These are phyloP conservation scores for Boletellus sp. DNA, from an alignment of 768 basidiomycete species.

Conservation along the genomic window DNA sequence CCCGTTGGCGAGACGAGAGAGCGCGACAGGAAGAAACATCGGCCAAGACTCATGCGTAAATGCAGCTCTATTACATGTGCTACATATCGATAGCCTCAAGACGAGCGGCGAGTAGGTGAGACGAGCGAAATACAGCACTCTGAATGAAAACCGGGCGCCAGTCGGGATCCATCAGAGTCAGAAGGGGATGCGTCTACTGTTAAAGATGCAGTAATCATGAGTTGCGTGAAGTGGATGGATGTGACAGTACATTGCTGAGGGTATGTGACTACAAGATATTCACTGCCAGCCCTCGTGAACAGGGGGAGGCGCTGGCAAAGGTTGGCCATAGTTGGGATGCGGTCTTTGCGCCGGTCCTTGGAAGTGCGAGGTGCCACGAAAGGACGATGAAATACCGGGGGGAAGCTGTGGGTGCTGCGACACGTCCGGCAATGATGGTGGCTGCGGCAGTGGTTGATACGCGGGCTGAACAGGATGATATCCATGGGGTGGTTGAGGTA, in stretches of 20 bases:
- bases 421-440: slow-evolving; percentile 31
- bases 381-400: slow-evolving; percentile 21
- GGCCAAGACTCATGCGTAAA: slow-evolving; percentile 6
- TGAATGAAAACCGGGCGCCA: slow-evolving; percentile 5
- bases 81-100: slow-evolving; percentile 9
- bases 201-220: slow-evolving; percentile 9
- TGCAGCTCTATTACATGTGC: slow-evolving; percentile 6
- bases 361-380: slow-evolving; percentile 31
- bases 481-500: slow-evolving; percentile 48
- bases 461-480: slow-evolving; percentile 42
- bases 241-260: slow-evolving; percentile 15
- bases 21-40: slow-evolving; percentile 16
- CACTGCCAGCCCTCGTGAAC: slow-evolving; percentile 27
- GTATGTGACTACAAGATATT: slow-evolving; percentile 15
- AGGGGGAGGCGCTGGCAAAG: slow-evolving; percentile 24
- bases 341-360: slow-evolving; percentile 42
- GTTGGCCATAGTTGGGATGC: slow-evolving; percentile 30
- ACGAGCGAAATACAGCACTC: slow-evolving; percentile 19
- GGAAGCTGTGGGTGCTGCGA: slow-evolving; percentile 27
- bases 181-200: slow-evolving; percentile 6
- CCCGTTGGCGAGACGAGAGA: slow-evolving; percentile 65
- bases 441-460: slow-evolving; percentile 34
- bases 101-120: slow-evolving; percentile 1
- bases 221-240: slow-evolving; percentile 7
- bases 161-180: background rate